Percentiles rank a stretch among this genome's conserved stretches.
Evolutionary conservation across 2,329 filamentous ascomycete genomes (phyloP).

Genomic region (Exophiala lecanii-corni): DNA sequence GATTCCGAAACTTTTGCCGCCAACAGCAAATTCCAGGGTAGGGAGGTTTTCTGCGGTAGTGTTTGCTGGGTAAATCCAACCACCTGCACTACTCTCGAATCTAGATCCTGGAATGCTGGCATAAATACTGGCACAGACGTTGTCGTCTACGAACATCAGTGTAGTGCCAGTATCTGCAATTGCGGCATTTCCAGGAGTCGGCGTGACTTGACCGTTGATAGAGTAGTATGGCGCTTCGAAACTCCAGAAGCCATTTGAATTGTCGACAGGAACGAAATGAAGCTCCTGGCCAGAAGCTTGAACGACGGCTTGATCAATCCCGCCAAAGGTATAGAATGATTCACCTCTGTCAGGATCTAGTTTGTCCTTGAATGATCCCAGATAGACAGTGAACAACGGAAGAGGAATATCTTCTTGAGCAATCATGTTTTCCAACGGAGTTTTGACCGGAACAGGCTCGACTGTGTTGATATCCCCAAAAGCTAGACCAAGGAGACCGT

Average conservation of each 20-base stretch:
- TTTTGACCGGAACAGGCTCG: conserved; percentile 50
- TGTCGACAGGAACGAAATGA: conserved; percentile 59
- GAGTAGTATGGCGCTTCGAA: conserved; percentile 55
- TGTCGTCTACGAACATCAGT: conserved; percentile 60
- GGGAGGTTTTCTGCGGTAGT: conserved; percentile 53
- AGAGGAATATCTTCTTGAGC: conserved; percentile 51
- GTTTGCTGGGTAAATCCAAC: conserved; percentile 58
- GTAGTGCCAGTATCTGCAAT: conserved; percentile 71
- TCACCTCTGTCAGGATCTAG: conserved; percentile 41
- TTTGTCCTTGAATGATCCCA: conserved; percentile 53
- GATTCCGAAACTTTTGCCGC: conserved; percentile 55
- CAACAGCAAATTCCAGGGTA: conserved; percentile 59
- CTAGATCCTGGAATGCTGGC: conserved; percentile 56
- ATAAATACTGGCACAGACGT: conserved; percentile 59
- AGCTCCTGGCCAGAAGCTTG: conserved; percentile 51
- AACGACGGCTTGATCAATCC: conserved; percentile 61
- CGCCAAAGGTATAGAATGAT: conserved; percentile 70
- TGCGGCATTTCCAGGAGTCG: conserved; percentile 55
- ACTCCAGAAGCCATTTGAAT: conserved; percentile 63
- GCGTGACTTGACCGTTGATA: conserved; percentile 53
- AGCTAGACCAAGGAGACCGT: conserved; percentile 57
- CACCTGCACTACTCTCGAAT: conserved; percentile 55
- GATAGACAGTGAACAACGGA: conserved; percentile 61
- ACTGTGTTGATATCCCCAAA: conserved; percentile 63
- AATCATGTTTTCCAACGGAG: conserved; percentile 68